Percentiles rank a stretch among this genome's conserved stretches.
phyloP scores from a whole-genome alignment of 371 early-diverging fungal genomes.

The Mucor indicus region DNA sequence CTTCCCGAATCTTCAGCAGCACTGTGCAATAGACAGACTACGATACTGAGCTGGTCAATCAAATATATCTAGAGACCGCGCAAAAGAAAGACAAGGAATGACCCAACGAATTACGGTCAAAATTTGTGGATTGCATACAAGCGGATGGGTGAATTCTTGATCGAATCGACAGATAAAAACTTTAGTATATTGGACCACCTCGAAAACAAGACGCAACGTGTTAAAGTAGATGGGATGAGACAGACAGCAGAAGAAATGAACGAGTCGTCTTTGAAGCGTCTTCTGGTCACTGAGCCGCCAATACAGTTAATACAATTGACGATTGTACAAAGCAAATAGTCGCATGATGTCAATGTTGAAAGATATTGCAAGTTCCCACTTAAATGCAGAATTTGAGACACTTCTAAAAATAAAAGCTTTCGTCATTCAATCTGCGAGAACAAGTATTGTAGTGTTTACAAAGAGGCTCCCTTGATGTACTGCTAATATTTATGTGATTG shows the following conservation, averaged over 20 bases:
- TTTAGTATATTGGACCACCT: too few species aligned
- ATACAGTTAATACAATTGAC: conserved; percentile 7
- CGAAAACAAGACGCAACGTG: not conserved
- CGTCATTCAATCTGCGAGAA: conserved; percentile 2
- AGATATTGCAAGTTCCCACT: conserved; percentile 5
- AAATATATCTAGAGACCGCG: too few species aligned
- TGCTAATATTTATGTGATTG: too few species aligned
- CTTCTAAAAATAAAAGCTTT: conserved; percentile 1
- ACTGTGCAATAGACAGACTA: too few species aligned
- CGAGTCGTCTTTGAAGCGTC: conserved; percentile 10
- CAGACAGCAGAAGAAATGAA: conserved; percentile 1
- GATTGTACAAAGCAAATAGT: conserved; percentile 7
- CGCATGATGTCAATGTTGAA: conserved; percentile 9
- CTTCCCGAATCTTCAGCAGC: too few species aligned
- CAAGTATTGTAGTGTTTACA: not conserved
- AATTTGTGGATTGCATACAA: too few species aligned
- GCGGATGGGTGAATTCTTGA: too few species aligned
- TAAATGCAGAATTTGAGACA: conserved; percentile 2
- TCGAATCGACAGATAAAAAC: too few species aligned
- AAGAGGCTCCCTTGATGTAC: too few species aligned
- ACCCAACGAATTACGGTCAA: too few species aligned
- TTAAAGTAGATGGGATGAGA: conserved; percentile 1
- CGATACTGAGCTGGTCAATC: too few species aligned
- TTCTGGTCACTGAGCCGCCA: conserved; percentile 3
- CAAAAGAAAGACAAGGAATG: too few species aligned